These are phyloP conservation scores for Cryptococcus wingfieldii DNA, from an alignment of 1,284 basidiomycete genomes.

Conservation along the genomic window DNA sequence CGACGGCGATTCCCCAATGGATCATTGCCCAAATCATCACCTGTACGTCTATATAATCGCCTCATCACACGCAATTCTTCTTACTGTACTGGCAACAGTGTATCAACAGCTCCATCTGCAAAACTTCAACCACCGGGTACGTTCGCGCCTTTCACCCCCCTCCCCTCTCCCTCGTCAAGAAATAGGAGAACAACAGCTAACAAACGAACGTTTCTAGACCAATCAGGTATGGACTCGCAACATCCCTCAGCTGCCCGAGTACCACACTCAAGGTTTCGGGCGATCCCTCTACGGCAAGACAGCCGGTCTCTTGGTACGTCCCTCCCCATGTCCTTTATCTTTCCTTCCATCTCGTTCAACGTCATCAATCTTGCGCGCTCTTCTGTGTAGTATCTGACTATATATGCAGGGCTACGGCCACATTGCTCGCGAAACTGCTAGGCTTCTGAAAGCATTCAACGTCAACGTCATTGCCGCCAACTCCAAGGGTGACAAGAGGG, in stretches of 20 bases:
- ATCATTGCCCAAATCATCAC: constrained; percentile 37
- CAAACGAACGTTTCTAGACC: neutral
- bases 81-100: neutral
- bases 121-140: constrained; percentile 10
- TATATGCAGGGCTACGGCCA: constrained; percentile 30
- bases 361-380: neutral
- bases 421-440: constrained; percentile 43
- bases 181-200: neutral
- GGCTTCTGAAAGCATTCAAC: constrained; percentile 40
- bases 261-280: constrained; percentile 1
- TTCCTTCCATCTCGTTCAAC: too few relatives aligned
- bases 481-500: constrained; percentile 31
- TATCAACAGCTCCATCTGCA: constrained; percentile 10
- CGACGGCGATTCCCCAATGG: constrained; percentile 41
- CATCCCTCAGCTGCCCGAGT: constrained; percentile 7
- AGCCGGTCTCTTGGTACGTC: constrained; percentile 20
- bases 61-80: neutral
- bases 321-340: neutral
- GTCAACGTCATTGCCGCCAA: constrained; percentile 46
- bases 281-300: constrained; percentile 26
- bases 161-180: neutral
- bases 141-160: neutral
- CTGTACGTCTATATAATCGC: constrained; percentile 13
- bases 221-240: constrained; percentile 10
- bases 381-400: neutral